A percentile compares a stretch with the other conserved stretches of the same genome.
These are phyloP conservation scores for Rhynchospora pubera DNA, from an alignment of 176 grass and related monocot species.

Conservation along the genomic window DNA sequence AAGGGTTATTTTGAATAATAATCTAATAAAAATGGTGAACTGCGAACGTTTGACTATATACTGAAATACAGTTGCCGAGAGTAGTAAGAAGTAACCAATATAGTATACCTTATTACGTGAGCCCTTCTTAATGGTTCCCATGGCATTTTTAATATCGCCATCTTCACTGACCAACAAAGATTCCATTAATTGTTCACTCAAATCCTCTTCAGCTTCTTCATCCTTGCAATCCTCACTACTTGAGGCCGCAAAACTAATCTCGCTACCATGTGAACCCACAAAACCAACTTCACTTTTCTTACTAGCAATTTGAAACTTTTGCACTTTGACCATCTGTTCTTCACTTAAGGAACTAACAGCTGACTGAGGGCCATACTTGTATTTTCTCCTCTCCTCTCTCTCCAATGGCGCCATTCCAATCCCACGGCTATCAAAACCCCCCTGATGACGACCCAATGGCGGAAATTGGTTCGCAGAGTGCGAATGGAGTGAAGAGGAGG, in stretches of 20 bases:
- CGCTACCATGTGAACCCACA: constrained; percentile 1
- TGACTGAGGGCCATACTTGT: not conserved
- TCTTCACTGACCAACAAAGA: constrained; percentile 8
- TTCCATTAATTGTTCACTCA: constrained; percentile 20
- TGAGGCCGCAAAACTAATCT: not conserved
- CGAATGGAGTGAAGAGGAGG: not conserved
- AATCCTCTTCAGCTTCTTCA: constrained; percentile 8
- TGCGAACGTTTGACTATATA: not conserved
- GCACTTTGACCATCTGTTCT: not conserved
- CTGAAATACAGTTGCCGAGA: not conserved
- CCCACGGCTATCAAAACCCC: not conserved
- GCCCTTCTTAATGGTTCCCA: not conserved
- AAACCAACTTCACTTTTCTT: constrained; percentile 4
- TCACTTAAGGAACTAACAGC: not conserved
- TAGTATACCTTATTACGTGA: constrained; percentile 10
- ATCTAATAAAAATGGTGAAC: not conserved
- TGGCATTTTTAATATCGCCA: not conserved
- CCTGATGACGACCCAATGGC: not conserved
- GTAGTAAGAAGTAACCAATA: not conserved
- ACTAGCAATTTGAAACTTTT: constrained; percentile 15
- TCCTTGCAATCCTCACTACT: constrained; percentile 15
- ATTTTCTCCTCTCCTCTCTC: constrained; percentile 7
- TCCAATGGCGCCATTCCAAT: not conserved
- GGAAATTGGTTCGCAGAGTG: not conserved
- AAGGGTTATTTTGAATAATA: not conserved